These are phyloP conservation scores for Amaranthus cruentus DNA, from an alignment of 148 eudicot species.

Conservation along the genomic window DNA sequence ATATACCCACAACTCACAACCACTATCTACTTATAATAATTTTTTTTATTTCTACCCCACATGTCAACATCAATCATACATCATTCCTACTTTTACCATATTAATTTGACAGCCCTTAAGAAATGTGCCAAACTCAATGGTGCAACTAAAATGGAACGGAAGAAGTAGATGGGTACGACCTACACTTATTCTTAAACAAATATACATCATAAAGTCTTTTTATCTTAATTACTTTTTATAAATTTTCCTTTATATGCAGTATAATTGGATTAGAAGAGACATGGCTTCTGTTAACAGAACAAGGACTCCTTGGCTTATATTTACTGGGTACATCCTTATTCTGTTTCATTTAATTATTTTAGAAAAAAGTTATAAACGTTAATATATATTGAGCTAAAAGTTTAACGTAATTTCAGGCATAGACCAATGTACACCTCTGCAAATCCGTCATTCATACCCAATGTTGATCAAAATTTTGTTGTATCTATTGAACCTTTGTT, in stretches of 20 bases:
- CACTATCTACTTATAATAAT: too few relatives aligned
- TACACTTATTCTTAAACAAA: neutral
- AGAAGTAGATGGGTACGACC: too few relatives aligned
- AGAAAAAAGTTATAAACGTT: neutral
- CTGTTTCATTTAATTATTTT: neutral
- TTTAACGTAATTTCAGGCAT: slow-evolving; percentile 41
- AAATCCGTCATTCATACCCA: slow-evolving; percentile 15
- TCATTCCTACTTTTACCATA: neutral
- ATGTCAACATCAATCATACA: neutral
- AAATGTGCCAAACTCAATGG: too few relatives aligned
- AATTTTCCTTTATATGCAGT: slow-evolving; percentile 31
- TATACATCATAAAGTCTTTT: neutral
- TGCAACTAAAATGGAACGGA: too few relatives aligned
- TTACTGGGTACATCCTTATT: slow-evolving; percentile 47
- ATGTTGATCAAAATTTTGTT: slow-evolving; percentile 45
- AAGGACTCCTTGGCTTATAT: slow-evolving; percentile 81
- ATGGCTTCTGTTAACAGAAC: slow-evolving; percentile 72
- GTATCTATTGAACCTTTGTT: slow-evolving; percentile 68
- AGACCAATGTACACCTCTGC: slow-evolving; percentile 74
- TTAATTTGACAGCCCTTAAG: too few relatives aligned
- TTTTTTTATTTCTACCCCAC: too few relatives aligned
- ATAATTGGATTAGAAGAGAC: slow-evolving; percentile 66
- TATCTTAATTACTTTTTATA: neutral
- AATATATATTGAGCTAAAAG: too few relatives aligned
- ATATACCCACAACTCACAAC: too few relatives aligned